Conservation (phyloP, 805 yeast genomes). For the Starmera dryadoides region DNA sequence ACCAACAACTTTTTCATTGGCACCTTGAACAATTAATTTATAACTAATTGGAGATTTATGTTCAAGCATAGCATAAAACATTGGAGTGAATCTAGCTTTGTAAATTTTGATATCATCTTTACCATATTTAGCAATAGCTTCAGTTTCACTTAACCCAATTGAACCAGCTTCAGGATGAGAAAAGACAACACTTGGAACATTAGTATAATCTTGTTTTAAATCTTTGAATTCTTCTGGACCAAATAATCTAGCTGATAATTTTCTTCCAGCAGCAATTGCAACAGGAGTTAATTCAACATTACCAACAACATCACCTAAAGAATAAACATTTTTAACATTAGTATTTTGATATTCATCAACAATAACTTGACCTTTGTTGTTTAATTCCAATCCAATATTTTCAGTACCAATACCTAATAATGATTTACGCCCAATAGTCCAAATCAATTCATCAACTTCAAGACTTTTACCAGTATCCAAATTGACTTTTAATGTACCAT, state of each 20-base stretch:
- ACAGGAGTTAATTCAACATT: constrained; percentile 94
- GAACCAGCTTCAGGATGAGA: constrained; percentile 98
- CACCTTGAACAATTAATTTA: constrained; percentile 72
- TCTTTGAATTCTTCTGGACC: constrained; percentile 65
- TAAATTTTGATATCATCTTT: constrained; percentile 73
- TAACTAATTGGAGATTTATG: constrained; percentile 82
- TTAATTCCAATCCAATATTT: constrained; percentile 60
- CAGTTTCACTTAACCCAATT: constrained; percentile 76
- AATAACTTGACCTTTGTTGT: constrained; percentile 53
- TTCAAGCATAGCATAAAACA: constrained; percentile 85
- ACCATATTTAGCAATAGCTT: constrained; percentile 76
- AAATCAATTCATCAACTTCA: constrained; percentile 75
- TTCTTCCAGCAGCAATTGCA: constrained; percentile 98
- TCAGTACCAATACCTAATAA: constrained; percentile 70
- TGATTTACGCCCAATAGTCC: constrained; percentile 93
- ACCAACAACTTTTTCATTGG: constrained; percentile 91
- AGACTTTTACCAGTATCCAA: constrained; percentile 33
- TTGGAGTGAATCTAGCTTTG: constrained; percentile 76
- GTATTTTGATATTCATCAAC: constrained; percentile 91
- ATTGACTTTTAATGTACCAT: constrained; percentile 42
- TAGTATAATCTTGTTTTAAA: constrained; percentile 77
- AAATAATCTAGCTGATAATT: constrained; percentile 83
- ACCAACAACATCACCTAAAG: constrained; percentile 94
- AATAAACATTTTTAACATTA: constrained; percentile 58
- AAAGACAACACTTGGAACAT: constrained; percentile 94